Evolutionary conservation across 2,329 filamentous ascomycete species (phyloP).

Genomic region (Lecanicillium sp.): DNA sequence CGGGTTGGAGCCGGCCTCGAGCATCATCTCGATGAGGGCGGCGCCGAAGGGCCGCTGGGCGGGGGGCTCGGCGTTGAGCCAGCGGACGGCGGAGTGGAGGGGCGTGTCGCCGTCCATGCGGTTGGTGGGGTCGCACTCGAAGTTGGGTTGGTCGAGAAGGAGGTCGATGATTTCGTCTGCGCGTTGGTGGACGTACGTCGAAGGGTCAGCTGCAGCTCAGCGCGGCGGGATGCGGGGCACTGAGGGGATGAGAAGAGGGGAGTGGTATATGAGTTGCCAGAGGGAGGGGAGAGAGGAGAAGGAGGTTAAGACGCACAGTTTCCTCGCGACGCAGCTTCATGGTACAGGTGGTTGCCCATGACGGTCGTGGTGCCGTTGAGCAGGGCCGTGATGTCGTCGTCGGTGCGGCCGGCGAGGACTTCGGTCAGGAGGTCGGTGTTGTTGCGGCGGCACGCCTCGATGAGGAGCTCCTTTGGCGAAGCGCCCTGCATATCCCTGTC

Average conservation of each 20-base stretch:
- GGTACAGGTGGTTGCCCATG: constrained; percentile 82
- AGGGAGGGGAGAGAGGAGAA: constrained; percentile 1
- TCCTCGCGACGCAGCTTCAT: constrained; percentile 79
- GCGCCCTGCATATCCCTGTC: constrained; percentile 57
- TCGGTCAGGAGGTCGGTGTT: constrained; percentile 80
- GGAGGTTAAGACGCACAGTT: constrained; percentile 62
- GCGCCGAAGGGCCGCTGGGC: constrained; percentile 59
- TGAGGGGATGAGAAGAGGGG: constrained; percentile 14
- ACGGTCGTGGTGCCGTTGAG: constrained; percentile 83
- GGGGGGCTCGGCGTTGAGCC: constrained; percentile 61
- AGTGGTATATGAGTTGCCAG: neutral
- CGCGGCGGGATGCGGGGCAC: too few relatives aligned
- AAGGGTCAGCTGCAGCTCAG: too few relatives aligned
- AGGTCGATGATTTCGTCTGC: constrained; percentile 73
- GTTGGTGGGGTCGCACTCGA: constrained; percentile 77
- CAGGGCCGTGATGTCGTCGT: constrained; percentile 64
- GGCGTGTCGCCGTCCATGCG: constrained; percentile 69
- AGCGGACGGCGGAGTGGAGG: constrained; percentile 72
- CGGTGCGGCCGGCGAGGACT: constrained; percentile 56
- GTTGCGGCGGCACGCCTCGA: constrained; percentile 90
- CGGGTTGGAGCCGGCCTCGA: constrained; percentile 65
- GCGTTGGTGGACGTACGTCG: too few relatives aligned
- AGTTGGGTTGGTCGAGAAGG: constrained; percentile 74
- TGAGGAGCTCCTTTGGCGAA: constrained; percentile 73
- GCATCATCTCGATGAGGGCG: constrained; percentile 69